Base-by-base conservation (phyloP, 768 basidiomycete species). In the Tylopilus plumbeoviolaceoides region DNA sequence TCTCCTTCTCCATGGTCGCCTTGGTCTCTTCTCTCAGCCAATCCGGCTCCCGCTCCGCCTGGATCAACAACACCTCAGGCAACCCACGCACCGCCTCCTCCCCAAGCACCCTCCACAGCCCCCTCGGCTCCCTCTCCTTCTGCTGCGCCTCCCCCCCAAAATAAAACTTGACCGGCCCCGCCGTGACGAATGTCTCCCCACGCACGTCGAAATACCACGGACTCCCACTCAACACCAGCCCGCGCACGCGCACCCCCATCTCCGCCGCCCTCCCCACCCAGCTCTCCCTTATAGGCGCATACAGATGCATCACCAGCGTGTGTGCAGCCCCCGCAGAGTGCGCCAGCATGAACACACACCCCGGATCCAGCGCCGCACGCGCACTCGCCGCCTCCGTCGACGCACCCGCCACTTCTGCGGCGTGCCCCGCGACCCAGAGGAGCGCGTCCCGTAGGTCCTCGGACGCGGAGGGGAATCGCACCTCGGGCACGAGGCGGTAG, bases 311-410 rank as follows among this genome's bases (percentile, higher is more conserved):
- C 17, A 82, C 76, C 5, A 76, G 66, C 40, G 75, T 59, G 60
- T 82, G 78, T 25, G 71, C 67, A 1, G 78, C 80, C 1, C 86
- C 86, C 0, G 82, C 84, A 1, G 84, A 86, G 65, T 87, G 85
- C 0, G 77, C 81, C 66, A 81, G 69, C 38, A 86, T 43, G 57
- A 78, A 77, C 39, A 84, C 62, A 10, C 60, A 63, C 7, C 73
- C 64, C 6, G 70, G 59, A 58, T 82, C 78, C 0, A 78, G 72
- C 20, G 61, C 57, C 17, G 40, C 43, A 7, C 52, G 54, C 3
- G 55, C 36, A 17, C 59, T 54, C 27, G 3, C 33, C 8, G 54
- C 28, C 7, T 25, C 39, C 8, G 52, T 47, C 48, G 50, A 55
- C 21, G 40, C 56, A 18, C 31, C 31, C 5, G 44, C 49, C 42